Evolutionary conservation across 805 yeast species (phyloP).

Genomic region (Myxozyma vanderwaltii): DNA sequence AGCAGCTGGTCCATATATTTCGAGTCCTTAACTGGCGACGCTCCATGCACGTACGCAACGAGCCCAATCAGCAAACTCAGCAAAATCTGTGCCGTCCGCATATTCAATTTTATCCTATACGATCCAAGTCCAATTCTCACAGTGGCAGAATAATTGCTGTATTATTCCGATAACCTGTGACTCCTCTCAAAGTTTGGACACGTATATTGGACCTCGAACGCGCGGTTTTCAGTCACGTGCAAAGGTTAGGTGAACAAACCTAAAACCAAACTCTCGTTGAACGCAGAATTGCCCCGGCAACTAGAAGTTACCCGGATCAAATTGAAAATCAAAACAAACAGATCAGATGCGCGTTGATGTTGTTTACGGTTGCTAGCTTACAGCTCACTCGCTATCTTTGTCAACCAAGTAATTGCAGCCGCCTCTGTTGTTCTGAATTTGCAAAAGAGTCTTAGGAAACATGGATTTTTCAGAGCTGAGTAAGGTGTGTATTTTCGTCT

Average conservation of each 20-base stretch:
- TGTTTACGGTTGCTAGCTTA: neutral
- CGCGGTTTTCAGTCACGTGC: neutral
- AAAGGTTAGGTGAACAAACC: neutral
- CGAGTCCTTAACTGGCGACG: slow-evolving; percentile 12
- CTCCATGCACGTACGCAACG: neutral
- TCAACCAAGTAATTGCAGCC: neutral
- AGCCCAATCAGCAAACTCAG: neutral
- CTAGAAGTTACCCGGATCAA: slow-evolving; percentile 7
- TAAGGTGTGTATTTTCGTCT: slow-evolving; percentile 1
- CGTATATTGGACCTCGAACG: slow-evolving; percentile 8
- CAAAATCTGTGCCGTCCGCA: slow-evolving; percentile 1
- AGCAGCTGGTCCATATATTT: slow-evolving; percentile 16
- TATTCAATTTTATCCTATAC: neutral
- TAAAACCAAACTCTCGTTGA: too few species aligned
- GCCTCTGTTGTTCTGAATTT: neutral
- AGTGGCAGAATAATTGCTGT: too few species aligned
- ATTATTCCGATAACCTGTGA: neutral
- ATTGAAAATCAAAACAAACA: neutral
- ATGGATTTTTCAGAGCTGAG: slow-evolving; percentile 10
- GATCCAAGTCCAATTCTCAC: too few species aligned
- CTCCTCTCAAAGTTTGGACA: neutral
- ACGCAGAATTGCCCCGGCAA: neutral
- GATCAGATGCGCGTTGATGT: too few species aligned
- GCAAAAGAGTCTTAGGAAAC: neutral
- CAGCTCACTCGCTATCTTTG: neutral